Base-by-base conservation (phyloP, 495 filamentous ascomycete genomes). In the Friedmanniomyces endolithicus region DNA sequence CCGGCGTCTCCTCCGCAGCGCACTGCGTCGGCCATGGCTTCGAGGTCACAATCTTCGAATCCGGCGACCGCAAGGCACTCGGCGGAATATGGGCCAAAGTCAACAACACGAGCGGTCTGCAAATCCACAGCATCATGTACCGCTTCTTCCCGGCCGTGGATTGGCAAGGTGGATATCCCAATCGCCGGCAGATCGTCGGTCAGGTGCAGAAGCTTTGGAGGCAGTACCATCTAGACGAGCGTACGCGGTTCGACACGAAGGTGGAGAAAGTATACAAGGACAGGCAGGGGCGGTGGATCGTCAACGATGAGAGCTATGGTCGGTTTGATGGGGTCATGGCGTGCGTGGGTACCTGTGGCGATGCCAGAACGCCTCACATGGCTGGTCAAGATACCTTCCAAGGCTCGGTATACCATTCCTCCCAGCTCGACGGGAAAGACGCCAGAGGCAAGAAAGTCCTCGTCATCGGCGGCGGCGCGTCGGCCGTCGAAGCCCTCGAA, bases 1-100 rank as follows among this genome's bases (percentile, higher is more conserved):
- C 87, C 0, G 88, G 88, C 39, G 79, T 94, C 2, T 87, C 85
- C 0, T 79, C 85, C 8, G 88, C 88, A 4, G 81, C 85, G 6
- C 87, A 94, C 67, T 90, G 86, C 68, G 79, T 90, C 27, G 87
- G 86, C 12, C 86, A 94, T 80, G 85, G 87, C 45, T 89, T 90
- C 54, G 86, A 92, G 64, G 83, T 87, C 4, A 72, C 74, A 25
- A 77, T 94, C 33, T 90, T 94, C 58, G 87, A 92, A 63, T 75
- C 78, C 1, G 81, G 85, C 24, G 60, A 74, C 3, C 70, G 76
- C 52, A 71, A 82, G 7, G 73, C 77, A 25, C 58, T 90, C 2
- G 88, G 87, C 44, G 88, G 87, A 1, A 94, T 94, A 34, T 94
- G 87, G 87, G 49, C 49, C 6, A 52, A 41, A 27, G 49, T 52